phyloP scores from a whole-genome alignment of 768 basidiomycete genomes.

The Lentinula boryana region DNA sequence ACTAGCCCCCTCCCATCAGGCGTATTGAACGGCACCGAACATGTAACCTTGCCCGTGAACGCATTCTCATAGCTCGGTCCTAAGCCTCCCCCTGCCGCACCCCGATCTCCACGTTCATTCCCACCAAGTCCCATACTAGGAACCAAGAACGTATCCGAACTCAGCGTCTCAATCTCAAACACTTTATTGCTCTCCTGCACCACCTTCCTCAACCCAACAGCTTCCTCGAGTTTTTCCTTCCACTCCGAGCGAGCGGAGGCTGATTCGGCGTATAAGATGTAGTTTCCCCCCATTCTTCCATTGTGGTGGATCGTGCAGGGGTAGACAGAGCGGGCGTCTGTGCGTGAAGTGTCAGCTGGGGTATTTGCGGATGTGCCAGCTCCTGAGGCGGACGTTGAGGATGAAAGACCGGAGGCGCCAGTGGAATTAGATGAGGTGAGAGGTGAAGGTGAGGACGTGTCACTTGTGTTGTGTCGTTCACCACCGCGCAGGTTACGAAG shows the following conservation, averaged over 20 bases:
- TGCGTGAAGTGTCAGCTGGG: background rate
- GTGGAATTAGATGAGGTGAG: slow-evolving; percentile 24
- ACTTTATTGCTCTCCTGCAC: slow-evolving; percentile 94
- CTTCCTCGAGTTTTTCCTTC: slow-evolving; percentile 87
- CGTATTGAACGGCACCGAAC: slow-evolving; percentile 72
- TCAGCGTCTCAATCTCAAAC: slow-evolving; percentile 88
- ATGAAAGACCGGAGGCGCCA: slow-evolving; percentile 16
- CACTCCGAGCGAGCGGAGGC: slow-evolving; percentile 73
- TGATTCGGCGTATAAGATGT: slow-evolving; percentile 84
- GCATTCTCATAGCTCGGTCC: slow-evolving; percentile 15
- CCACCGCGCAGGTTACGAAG: slow-evolving; percentile 52
- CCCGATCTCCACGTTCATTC: slow-evolving; percentile 14
- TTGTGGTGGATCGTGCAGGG: slow-evolving; percentile 82
- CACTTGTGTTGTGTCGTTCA: slow-evolving; percentile 23
- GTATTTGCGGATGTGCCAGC: background rate
- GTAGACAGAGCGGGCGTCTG: slow-evolving; percentile 66
- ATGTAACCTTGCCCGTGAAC: slow-evolving; percentile 64
- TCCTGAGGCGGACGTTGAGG: background rate
- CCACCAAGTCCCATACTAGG: slow-evolving; percentile 51
- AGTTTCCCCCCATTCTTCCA: slow-evolving; percentile 26
- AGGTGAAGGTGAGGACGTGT: slow-evolving; percentile 13
- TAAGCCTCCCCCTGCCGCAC: slow-evolving; percentile 3
- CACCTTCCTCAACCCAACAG: slow-evolving; percentile 74
- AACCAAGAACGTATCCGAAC: slow-evolving; percentile 81
- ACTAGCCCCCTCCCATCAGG: slow-evolving; percentile 82